A percentile compares a stretch with the other conserved stretches of the same genome.
phyloP scores from a whole-genome alignment of 768 basidiomycete genomes.

The Boletus sp. region DNA sequence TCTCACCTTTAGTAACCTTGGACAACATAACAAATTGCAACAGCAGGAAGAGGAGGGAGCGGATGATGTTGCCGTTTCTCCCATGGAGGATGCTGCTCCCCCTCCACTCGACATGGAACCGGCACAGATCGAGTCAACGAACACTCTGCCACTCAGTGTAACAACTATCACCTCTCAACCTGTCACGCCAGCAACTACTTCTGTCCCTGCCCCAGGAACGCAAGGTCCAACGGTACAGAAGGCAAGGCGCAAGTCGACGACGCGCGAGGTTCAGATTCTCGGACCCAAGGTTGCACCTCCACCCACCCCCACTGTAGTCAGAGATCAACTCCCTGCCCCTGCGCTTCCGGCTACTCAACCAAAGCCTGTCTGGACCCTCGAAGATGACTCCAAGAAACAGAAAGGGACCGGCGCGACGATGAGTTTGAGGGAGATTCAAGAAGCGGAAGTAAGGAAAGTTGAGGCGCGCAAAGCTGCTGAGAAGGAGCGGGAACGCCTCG shows the following conservation, averaged over 20 bases:
- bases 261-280: constrained; percentile 24
- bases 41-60: constrained; percentile 32
- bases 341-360: constrained; percentile 23
- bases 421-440: constrained; percentile 92
- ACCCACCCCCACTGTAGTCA: constrained; percentile 6
- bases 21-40: constrained; percentile 56
- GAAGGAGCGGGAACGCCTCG: constrained; percentile 62
- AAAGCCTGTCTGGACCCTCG: constrained; percentile 65
- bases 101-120: constrained; percentile 13
- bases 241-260: constrained; percentile 26
- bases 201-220: constrained; percentile 12
- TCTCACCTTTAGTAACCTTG: constrained; percentile 55
- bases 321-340: constrained; percentile 25
- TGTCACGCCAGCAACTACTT: constrained; percentile 7
- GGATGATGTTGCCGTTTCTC: constrained; percentile 16
- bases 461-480: constrained; percentile 75
- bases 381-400: constrained; percentile 63
- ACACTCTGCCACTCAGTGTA: not conserved
- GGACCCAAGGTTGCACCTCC: constrained; percentile 16
- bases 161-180: constrained; percentile 3
- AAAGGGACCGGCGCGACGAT: constrained; percentile 44
- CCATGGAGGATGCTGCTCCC: constrained; percentile 14
- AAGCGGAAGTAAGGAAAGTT: constrained; percentile 79
- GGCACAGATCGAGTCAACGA: constrained; percentile 15
- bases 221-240: constrained; percentile 23